Conservation (phyloP, 2,329 filamentous ascomycete genomes). For the Monilinia aucupariae region DNA sequence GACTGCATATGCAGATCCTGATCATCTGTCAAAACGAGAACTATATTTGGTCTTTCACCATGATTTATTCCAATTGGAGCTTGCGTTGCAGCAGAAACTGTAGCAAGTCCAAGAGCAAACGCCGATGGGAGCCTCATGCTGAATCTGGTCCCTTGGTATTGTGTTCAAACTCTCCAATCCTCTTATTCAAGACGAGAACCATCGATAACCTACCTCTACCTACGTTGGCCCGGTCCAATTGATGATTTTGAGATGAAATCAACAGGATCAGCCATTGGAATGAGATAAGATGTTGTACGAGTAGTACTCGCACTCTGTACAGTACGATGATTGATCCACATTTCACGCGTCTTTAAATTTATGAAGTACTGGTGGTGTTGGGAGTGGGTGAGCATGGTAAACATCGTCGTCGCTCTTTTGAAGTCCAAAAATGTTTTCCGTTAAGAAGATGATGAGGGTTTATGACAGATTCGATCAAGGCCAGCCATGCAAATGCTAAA, state of each 20-base stretch:
- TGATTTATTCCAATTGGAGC: constrained; percentile 14
- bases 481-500: not conserved
- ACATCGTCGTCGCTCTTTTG: not conserved
- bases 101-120: constrained; percentile 18
- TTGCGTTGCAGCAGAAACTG: constrained; percentile 19
- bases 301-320: too few relatives aligned
- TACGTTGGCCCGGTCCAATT: not conserved
- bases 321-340: not conserved
- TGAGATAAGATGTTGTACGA: not conserved
- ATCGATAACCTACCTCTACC: not conserved
- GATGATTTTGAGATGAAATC: not conserved
- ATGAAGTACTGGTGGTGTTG: too few relatives aligned
- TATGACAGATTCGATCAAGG: not conserved
- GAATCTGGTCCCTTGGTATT: not conserved
- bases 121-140: constrained; percentile 5
- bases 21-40: constrained; percentile 61
- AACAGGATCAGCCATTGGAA: not conserved
- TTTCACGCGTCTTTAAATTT: too few relatives aligned
- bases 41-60: constrained; percentile 45
- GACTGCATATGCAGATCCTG: constrained; percentile 58
- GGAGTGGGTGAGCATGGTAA: not conserved
- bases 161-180: not conserved
- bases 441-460: not conserved
- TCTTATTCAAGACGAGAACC: not conserved
- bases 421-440: not conserved